Evolutionary conservation across 352 stramenopile species (phyloP), one percentile per base, ranked within the genome.

Genomic region (Globisporangium orthogonon): DNA sequence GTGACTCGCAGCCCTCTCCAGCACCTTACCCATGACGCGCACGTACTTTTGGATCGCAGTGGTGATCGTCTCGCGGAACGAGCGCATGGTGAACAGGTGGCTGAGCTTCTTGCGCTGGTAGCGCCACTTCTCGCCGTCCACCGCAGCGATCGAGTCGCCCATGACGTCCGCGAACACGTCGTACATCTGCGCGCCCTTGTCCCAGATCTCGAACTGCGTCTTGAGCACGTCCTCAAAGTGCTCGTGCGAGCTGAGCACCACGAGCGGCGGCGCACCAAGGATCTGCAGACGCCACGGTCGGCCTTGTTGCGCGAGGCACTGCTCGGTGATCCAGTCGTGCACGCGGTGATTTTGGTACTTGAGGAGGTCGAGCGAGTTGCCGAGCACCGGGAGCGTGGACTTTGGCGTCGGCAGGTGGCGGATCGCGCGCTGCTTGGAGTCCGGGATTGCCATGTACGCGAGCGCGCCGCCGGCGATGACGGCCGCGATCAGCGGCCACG

Each of bases 21-120:
- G 60, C 31, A 57, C 61, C 2, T 31, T 51, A 14, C 62, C 62
- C 47, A 83, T 50, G 9, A 71, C 48, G 13, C 67, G 51, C 30
- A 69, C 66, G 56, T 83, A 71, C 49, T 76, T 67, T 45, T 76
- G 63, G 54, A 61, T 33, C 78, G 63, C 65, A 49, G 7, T 48
- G 31, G 39, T 63, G 58, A 76, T 60, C 35, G 68, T 52, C 7
- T 65, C 51, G 11, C 67, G 61, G n/a, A 78, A 61, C 50, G 59
- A 56, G 2, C 60, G 58, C 31, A 67, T 60, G 10, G 67, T 65
- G 44, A 78, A 78, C 45, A 78, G 62, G 33, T 72, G 60, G 33
- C 56, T 58, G 7, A 61, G 61, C 17, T 59, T 56, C 56, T 71
- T 73, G 48, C 70, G 66, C 50, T 78, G 70, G 48, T 63, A 63